Conservation (phyloP, 805 yeast species). For the Candida coquimbonensis region DNA sequence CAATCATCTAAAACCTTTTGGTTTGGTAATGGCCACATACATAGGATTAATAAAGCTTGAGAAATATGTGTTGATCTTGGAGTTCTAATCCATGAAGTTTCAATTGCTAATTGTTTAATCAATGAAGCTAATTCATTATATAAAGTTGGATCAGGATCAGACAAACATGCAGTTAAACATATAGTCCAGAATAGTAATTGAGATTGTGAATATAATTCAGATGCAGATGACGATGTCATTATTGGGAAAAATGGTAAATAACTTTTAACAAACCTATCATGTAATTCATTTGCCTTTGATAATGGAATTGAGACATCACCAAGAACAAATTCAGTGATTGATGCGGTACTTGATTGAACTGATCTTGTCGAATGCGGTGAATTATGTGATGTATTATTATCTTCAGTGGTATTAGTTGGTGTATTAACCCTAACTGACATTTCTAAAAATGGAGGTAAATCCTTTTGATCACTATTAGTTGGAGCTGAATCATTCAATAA, state of each 20-base stretch:
- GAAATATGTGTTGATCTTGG: slow-evolving; percentile 92
- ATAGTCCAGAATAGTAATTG: slow-evolving; percentile 88
- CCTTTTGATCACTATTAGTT: slow-evolving; percentile 28
- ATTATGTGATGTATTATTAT: slow-evolving; percentile 2
- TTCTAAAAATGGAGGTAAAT: slow-evolving; percentile 37
- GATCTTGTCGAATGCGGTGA: slow-evolving; percentile 21
- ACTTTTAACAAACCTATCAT: slow-evolving; percentile 56
- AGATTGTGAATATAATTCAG: slow-evolving; percentile 75
- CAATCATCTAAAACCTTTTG: slow-evolving; percentile 89
- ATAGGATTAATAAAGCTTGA: slow-evolving; percentile 78
- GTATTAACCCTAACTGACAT: slow-evolving; percentile 34
- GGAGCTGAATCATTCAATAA: slow-evolving; percentile 38
- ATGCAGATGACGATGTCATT: slow-evolving; percentile 59
- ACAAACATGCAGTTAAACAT: slow-evolving; percentile 74
- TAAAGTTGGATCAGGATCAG: slow-evolving; percentile 81
- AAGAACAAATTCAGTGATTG: slow-evolving; percentile 57
- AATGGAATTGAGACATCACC: slow-evolving; percentile 70
- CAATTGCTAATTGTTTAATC: slow-evolving; percentile 81
- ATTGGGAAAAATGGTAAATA: slow-evolving; percentile 79
- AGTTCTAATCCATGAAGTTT: slow-evolving; percentile 87
- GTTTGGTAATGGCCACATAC: slow-evolving; percentile 90
- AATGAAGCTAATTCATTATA: slow-evolving; percentile 70
- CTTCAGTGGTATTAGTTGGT: slow-evolving; percentile 8
- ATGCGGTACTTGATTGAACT: slow-evolving; percentile 15
- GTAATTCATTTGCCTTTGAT: slow-evolving; percentile 65